Percentiles rank a stretch among this genome's conserved stretches.
phyloP scores from a whole-genome alignment of 495 filamentous ascomycete species.

The Podospora australis region DNA sequence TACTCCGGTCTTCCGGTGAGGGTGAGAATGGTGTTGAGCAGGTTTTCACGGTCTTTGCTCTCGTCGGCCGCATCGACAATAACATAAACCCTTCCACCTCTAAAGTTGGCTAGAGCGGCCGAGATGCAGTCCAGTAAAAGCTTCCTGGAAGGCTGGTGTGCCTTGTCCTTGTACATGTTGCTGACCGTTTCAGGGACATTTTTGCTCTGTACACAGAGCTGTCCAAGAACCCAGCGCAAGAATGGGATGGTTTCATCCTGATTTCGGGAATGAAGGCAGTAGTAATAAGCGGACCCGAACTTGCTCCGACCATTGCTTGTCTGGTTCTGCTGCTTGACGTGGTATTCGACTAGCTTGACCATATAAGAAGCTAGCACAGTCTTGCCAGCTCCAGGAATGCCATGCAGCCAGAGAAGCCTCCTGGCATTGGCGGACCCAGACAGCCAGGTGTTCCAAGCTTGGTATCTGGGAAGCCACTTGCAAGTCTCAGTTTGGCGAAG shows the following conservation, averaged over 20 bases:
- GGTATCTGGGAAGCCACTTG: slow-evolving; percentile 16
- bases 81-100: slow-evolving; percentile 16
- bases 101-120: slow-evolving; percentile 1
- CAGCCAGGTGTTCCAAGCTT: slow-evolving; percentile 20
- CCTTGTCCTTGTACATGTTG: not conserved
- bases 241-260: slow-evolving; percentile 26
- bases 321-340: slow-evolving; percentile 5
- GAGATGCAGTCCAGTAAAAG: slow-evolving; percentile 12
- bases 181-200: slow-evolving; percentile 16
- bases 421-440: not conserved
- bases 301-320: too few relatives aligned
- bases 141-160: not conserved
- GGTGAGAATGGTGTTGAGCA: slow-evolving; percentile 16
- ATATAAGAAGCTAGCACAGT: slow-evolving; percentile 31
- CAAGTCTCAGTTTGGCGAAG: slow-evolving; percentile 15
- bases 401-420: slow-evolving; percentile 31
- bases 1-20: slow-evolving; percentile 26
- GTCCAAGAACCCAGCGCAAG: slow-evolving; percentile 23
- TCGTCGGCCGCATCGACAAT: slow-evolving; percentile 33
- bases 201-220: slow-evolving; percentile 25
- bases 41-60: slow-evolving; percentile 12
- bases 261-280: slow-evolving; percentile 29
- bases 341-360: slow-evolving; percentile 13
- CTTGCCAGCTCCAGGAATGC: slow-evolving; percentile 37
- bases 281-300: slow-evolving; percentile 33